Evolutionary conservation across 495 filamentous ascomycete genomes (phyloP).

Genomic region (Gamarada debralockiae): DNA sequence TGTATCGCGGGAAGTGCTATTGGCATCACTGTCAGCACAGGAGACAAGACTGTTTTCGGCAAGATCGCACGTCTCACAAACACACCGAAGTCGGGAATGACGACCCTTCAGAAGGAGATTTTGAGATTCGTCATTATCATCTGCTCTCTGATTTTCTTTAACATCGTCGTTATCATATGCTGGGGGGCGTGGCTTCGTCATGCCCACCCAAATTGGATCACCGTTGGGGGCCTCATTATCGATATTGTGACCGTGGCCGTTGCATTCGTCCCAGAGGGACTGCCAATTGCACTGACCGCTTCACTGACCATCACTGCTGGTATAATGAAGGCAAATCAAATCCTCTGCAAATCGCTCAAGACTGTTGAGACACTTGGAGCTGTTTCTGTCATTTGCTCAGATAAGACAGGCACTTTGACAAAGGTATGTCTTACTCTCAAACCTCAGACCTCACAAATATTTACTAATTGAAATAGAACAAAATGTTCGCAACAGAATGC

Average conservation of each 20-base stretch:
- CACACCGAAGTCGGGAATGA: slow-evolving; percentile 53
- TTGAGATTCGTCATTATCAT: slow-evolving; percentile 62
- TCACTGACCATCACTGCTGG: slow-evolving; percentile 38
- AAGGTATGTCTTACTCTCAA: slow-evolving; percentile 5
- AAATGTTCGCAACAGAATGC: slow-evolving; percentile 57
- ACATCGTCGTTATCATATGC: slow-evolving; percentile 47
- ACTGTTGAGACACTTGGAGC: slow-evolving; percentile 62
- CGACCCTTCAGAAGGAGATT: slow-evolving; percentile 63
- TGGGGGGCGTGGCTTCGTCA: slow-evolving; percentile 62
- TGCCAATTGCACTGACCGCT: slow-evolving; percentile 61
- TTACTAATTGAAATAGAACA: slow-evolving; percentile 34
- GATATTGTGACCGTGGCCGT: slow-evolving; percentile 62
- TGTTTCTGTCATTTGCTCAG: slow-evolving; percentile 50
- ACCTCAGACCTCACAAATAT: neutral
- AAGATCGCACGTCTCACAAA: slow-evolving; percentile 63
- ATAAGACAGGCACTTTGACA: slow-evolving; percentile 46
- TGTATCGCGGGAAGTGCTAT: slow-evolving; percentile 58
- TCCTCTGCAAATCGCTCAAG: slow-evolving; percentile 23
- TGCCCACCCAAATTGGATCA: slow-evolving; percentile 58
- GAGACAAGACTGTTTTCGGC: slow-evolving; percentile 18
- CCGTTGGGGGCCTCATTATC: slow-evolving; percentile 58
- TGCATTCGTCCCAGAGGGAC: slow-evolving; percentile 68
- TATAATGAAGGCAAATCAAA: slow-evolving; percentile 29
- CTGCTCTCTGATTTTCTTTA: slow-evolving; percentile 43
- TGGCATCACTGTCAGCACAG: slow-evolving; percentile 56